Evolutionary conservation across 1,139 yeast species (phyloP).

Genomic region (Yamadazyma blattariae): DNA sequence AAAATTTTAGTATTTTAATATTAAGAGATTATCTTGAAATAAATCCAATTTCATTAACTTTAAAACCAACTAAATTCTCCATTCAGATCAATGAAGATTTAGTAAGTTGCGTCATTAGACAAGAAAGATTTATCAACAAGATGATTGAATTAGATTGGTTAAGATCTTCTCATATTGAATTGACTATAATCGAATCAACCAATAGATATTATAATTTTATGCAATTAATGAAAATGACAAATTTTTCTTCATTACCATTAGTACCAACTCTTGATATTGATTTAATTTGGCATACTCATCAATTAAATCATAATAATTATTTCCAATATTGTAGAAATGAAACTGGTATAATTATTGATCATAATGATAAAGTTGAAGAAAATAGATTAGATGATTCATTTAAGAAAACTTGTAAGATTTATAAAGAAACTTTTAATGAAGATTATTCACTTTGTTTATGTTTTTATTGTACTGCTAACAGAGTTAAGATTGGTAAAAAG

Average conservation of each 20-base stretch:
- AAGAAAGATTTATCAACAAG: conserved; percentile 29
- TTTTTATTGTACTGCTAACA: conserved; percentile 7
- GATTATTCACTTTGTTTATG: conserved; percentile 15
- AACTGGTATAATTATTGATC: conserved; percentile 14
- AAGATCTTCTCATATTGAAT: conserved; percentile 18
- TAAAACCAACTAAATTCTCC: conserved; percentile 19
- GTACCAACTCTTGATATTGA: conserved; percentile 43
- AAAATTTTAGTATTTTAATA: conserved; percentile 7
- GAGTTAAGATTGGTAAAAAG: conserved; percentile 1
- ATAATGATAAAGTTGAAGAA: conserved; percentile 18
- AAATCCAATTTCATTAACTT: conserved; percentile 14
- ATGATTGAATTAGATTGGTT: conserved; percentile 32
- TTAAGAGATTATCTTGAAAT: conserved; percentile 9
- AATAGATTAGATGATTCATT: conserved; percentile 11
- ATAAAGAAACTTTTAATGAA: conserved; percentile 8
- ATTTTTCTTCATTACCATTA: conserved; percentile 10
- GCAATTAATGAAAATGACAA: conserved; percentile 10
- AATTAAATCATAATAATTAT: conserved; percentile 24
- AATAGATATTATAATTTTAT: conserved; percentile 27
- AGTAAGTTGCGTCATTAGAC: conserved; percentile 32
- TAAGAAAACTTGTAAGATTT: conserved; percentile 14
- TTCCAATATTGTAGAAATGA: conserved; percentile 16
- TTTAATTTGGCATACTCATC: conserved; percentile 42
- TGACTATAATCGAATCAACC: conserved; percentile 19
- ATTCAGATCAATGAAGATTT: conserved; percentile 14